Evolutionary conservation across 2,329 filamentous ascomycete genomes (phyloP).

Genomic region (Pseudogymnoascus sp.): DNA sequence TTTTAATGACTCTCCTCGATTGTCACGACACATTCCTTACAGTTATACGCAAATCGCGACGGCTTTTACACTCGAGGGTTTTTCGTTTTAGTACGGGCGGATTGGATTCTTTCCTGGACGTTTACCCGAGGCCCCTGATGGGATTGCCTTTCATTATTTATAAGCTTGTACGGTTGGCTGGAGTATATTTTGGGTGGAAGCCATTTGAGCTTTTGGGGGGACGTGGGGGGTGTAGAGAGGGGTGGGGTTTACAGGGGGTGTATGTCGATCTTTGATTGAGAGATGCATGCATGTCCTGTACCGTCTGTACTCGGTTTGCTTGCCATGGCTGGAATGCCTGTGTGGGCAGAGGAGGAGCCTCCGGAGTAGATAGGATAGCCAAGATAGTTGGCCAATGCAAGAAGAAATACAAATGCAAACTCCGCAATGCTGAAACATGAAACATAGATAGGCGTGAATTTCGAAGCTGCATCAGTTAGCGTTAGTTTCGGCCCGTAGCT

Average conservation of each 20-base stretch:
- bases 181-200: slow-evolving; percentile 6
- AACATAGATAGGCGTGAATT: not conserved
- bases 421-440: not conserved
- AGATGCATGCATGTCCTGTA: not conserved
- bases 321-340: slow-evolving; percentile 7
- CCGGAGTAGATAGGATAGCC: slow-evolving; percentile 7
- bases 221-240: not conserved
- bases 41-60: not conserved
- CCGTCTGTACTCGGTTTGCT: not conserved
- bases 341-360: not conserved
- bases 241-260: not conserved
- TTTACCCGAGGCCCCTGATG: not conserved
- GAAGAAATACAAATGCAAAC: not conserved
- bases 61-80: not conserved
- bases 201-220: not conserved
- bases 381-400: slow-evolving; percentile 1
- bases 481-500: not conserved
- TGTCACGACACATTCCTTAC: slow-evolving; percentile 7
- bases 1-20: slow-evolving; percentile 8
- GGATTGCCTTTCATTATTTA: slow-evolving; percentile 6
- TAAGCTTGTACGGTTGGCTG: not conserved
- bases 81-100: slow-evolving; percentile 2
- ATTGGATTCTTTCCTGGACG: not conserved
- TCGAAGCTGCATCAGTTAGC: not conserved
- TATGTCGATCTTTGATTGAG: not conserved